Evolutionary conservation across 1,284 basidiomycete species (phyloP).

Genomic region (Meira miltonrushii): DNA sequence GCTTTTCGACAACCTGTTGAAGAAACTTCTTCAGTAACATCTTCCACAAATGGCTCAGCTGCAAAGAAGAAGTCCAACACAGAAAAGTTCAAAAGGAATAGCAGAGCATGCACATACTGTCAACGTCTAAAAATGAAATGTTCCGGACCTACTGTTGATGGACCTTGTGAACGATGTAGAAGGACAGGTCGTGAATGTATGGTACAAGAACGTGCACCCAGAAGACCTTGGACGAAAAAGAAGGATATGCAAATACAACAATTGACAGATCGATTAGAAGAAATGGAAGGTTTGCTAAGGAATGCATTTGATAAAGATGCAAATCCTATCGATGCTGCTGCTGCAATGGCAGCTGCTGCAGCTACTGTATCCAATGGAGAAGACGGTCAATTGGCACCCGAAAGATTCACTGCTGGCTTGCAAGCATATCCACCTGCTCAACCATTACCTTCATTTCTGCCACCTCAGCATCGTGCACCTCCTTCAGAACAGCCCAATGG

Average conservation of each 20-base stretch:
- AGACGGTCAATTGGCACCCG: not conserved
- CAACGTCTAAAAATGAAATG: constrained; percentile 98
- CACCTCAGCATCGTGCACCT: no score
- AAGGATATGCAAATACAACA: constrained; percentile 13
- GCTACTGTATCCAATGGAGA: no score
- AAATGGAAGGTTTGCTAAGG: constrained; percentile 2
- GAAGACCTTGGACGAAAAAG: constrained; percentile 7
- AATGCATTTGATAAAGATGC: not conserved
- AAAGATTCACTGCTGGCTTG: not conserved
- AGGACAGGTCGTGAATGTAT: constrained; percentile 45
- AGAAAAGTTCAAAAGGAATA: constrained; percentile 41
- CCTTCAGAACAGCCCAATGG: no score
- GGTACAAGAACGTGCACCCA: constrained; percentile 32
- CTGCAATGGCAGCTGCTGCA: not conserved
- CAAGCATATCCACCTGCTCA: not conserved
- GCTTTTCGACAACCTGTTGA: no score
- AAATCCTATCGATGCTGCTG: not conserved
- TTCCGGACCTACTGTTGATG: constrained; percentile 84
- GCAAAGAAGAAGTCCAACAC: not conserved
- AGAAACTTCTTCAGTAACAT: no score
- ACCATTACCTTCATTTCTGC: not conserved
- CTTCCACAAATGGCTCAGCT: no score
- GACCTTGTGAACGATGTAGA: constrained; percentile 69
- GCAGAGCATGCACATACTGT: constrained; percentile 83
- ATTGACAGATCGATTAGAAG: constrained; percentile 3